Evolutionary conservation across 2,329 filamentous ascomycete genomes (phyloP), one percentile per base, ranked within the genome.

Genomic region (Lasiodiplodia sp.): DNA sequence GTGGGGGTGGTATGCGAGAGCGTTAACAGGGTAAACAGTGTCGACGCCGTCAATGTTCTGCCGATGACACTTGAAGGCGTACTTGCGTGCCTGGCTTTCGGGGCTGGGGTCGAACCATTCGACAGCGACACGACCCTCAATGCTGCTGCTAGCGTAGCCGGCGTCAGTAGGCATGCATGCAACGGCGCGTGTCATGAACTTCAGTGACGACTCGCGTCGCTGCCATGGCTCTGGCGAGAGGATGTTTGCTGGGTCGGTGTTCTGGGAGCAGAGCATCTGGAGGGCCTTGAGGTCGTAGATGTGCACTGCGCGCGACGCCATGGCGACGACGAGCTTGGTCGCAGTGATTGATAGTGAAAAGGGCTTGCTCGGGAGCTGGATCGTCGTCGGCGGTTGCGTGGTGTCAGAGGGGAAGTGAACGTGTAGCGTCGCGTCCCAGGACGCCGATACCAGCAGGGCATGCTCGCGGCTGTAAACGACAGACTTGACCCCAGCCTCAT

Each of bases 1-100:
- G 1, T 91, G 81, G 0, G 93, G 93, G 79, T 97, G 94, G 82
- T 97, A 97, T 0, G 92, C 89, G 8, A 97, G 86, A 2, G 94
- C 91, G 77, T 97, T 96, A 73, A 97, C 94, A 0, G 94, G 94
- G 76, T 94, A 97, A 3, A 97, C 93, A 4, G 97, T 86, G 75
- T 97, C 94, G 34, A 86, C 89, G 62, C 88, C 89, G 51, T 90
- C 86, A 2, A 88, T 81, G 1, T 89, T 86, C 79, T 97, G 93
- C 4, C 96, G 88, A 81, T 99, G 96, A 81, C 96, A 99, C 81
- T 99, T 99, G 88, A 99, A 99, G 16, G 96, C 96, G 79, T 98
- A 99, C 80, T 97, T 98, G 72, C 94, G 88, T 49, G 92, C 91
- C 82, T 98, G 94, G 4, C 92, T 94, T 79, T 95, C 92, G 52